Evolutionary conservation across 2,329 filamentous ascomycete genomes (phyloP).

Genomic region (Zymoseptoria crescenta): DNA sequence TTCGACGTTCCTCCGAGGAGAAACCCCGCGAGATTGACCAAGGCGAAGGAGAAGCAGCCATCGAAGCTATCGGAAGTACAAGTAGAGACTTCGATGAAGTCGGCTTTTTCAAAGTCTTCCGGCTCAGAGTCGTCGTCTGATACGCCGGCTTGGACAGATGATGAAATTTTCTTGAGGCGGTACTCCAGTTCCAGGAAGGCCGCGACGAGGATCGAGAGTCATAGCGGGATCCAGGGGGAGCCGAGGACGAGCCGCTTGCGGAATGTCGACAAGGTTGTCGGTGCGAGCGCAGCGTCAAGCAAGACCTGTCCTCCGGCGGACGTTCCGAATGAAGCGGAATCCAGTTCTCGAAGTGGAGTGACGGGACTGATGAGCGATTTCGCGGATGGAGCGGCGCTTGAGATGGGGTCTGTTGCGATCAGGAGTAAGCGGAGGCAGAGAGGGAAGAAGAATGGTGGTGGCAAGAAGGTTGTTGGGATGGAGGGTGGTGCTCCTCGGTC

Average conservation of each 20-base stretch:
- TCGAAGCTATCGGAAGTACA: not conserved
- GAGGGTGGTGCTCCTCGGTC: not conserved
- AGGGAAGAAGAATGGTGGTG: not conserved
- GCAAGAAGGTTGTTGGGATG: not conserved
- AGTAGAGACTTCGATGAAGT: not conserved
- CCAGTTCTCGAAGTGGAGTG: not conserved
- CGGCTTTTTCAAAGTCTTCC: not conserved
- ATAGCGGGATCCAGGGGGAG: too few relatives aligned
- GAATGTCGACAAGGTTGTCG: too few relatives aligned
- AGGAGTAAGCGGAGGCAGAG: not conserved
- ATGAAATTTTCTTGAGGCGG: not conserved
- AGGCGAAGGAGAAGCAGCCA: not conserved
- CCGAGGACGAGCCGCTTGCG: too few relatives aligned
- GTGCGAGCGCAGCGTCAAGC: too few relatives aligned
- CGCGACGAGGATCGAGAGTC: not conserved
- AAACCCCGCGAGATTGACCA: not conserved
- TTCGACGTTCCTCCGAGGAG: not conserved
- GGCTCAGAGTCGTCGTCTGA: not conserved
- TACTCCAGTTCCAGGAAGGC: not conserved
- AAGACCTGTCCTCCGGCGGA: too few relatives aligned
- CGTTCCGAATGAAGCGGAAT: too few relatives aligned
- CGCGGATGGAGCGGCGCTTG: not conserved
- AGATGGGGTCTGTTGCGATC: not conserved
- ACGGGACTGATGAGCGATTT: too few relatives aligned
- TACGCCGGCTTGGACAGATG: not conserved